Conservation (phyloP, 116 monocot genomes). For the Phalaenopsis hybrid region DNA sequence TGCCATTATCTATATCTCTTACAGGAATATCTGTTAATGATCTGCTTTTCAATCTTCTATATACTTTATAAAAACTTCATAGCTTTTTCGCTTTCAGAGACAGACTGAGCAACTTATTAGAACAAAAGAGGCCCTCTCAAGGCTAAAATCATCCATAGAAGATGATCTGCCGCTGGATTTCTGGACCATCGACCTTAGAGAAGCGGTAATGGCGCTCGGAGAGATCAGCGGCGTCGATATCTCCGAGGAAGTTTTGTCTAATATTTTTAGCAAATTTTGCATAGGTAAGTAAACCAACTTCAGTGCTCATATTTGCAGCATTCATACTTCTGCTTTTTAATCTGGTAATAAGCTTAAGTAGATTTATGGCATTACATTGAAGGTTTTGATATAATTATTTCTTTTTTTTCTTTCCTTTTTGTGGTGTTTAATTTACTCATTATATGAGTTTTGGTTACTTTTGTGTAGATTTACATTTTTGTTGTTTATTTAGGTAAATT, state of each 20-base stretch:
- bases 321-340: not conserved
- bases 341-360: not conserved
- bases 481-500: too few species aligned
- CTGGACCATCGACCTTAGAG: slow-evolving; percentile 93
- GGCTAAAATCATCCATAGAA: slow-evolving; percentile 53
- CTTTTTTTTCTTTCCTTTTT: too few species aligned
- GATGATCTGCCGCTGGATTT: slow-evolving; percentile 87
- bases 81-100: slow-evolving; percentile 31
- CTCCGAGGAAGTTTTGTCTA: slow-evolving; percentile 81
- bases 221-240: slow-evolving; percentile 77
- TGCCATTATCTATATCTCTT: too few species aligned
- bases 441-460: too few species aligned
- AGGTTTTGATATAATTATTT: too few species aligned
- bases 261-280: slow-evolving; percentile 88
- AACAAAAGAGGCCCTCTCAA: slow-evolving; percentile 52
- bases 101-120: slow-evolving; percentile 90
- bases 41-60: too few species aligned
- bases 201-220: slow-evolving; percentile 83
- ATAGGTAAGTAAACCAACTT: slow-evolving; percentile 58
- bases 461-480: too few species aligned
- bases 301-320: too few species aligned
- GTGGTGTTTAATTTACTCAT: too few species aligned
- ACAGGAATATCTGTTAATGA: too few species aligned
- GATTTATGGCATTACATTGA: too few species aligned
- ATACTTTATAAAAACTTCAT: too few species aligned